Evolutionary conservation across 2,329 filamentous ascomycete species (phyloP).

Genomic region (Zelopaecilomyces penicillatus): DNA sequence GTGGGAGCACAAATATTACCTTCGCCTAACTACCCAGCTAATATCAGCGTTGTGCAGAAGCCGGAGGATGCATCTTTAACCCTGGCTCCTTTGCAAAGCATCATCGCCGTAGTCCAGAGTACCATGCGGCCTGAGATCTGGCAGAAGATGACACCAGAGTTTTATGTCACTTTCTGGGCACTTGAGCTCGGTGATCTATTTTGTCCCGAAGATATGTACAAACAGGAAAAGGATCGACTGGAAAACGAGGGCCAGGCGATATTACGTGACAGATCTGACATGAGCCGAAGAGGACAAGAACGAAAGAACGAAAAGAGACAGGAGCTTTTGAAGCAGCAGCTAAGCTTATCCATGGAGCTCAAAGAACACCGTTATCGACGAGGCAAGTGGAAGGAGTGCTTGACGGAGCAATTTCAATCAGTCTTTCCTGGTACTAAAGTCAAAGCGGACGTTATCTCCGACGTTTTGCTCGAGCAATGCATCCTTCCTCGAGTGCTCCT

Average conservation of each 20-base stretch:
- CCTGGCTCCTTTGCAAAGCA: slow-evolving; percentile 48
- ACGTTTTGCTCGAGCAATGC: slow-evolving; percentile 79
- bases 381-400: slow-evolving; percentile 56
- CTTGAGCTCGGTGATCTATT: slow-evolving; percentile 74
- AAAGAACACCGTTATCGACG: slow-evolving; percentile 61
- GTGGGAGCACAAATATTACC: slow-evolving; percentile 15
- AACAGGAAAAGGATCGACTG: slow-evolving; percentile 62
- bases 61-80: slow-evolving; percentile 25
- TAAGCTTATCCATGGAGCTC: slow-evolving; percentile 64
- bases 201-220: slow-evolving; percentile 69
- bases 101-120: slow-evolving; percentile 61
- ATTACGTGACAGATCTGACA: slow-evolving; percentile 63
- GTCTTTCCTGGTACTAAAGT: slow-evolving; percentile 67
- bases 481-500: slow-evolving; percentile 80
- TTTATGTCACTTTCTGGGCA: slow-evolving; percentile 90
- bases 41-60: slow-evolving; percentile 21
- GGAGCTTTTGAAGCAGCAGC: slow-evolving; percentile 58
- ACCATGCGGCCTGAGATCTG: slow-evolving; percentile 56
- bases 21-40: slow-evolving; percentile 14
- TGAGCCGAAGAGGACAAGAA: slow-evolving; percentile 59
- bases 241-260: slow-evolving; percentile 59
- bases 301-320: slow-evolving; percentile 57
- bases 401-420: slow-evolving; percentile 65
- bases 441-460: slow-evolving; percentile 60
- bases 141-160: slow-evolving; percentile 64